phyloP scores from a whole-genome alignment of 129 eudicot species.

The Tagetes patula region DNA sequence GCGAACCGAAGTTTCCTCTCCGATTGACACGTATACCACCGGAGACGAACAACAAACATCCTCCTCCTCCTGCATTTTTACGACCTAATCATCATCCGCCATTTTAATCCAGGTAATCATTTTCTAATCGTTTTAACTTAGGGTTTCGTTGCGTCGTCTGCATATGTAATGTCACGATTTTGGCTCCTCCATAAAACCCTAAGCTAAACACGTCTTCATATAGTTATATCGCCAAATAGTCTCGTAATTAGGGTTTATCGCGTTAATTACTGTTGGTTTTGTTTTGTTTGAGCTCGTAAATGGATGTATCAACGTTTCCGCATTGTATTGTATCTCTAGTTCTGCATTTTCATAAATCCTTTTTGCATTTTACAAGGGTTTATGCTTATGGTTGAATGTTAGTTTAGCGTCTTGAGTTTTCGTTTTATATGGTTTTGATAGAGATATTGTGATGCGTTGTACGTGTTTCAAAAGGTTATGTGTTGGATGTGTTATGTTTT shows the following conservation, averaged over 20 bases:
- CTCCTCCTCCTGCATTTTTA: constrained; percentile 11
- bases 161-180: constrained; percentile 11
- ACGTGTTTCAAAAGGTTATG: too few species aligned
- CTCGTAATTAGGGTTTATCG: constrained; percentile 24
- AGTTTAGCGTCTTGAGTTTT: too few species aligned
- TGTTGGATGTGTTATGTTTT: too few species aligned
- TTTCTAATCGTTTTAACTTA: background rate
- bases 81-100: constrained; percentile 21
- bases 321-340: background rate
- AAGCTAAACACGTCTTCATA: background rate
- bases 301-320: background rate
- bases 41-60: constrained; percentile 11
- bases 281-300: background rate
- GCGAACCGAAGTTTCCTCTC: constrained; percentile 34
- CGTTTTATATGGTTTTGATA: too few species aligned
- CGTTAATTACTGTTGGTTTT: background rate
- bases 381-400: too few species aligned
- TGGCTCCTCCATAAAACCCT: constrained; percentile 25
- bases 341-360: constrained; percentile 3
- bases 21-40: constrained; percentile 17
- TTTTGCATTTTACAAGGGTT: background rate
- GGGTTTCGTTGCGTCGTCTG: constrained; percentile 1
- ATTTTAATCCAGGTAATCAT: constrained; percentile 26
- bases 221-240: constrained; percentile 13
- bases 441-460: too few species aligned